Conservation (phyloP, 352 stramenopile species). For the Phytophthora parvispora region DNA sequence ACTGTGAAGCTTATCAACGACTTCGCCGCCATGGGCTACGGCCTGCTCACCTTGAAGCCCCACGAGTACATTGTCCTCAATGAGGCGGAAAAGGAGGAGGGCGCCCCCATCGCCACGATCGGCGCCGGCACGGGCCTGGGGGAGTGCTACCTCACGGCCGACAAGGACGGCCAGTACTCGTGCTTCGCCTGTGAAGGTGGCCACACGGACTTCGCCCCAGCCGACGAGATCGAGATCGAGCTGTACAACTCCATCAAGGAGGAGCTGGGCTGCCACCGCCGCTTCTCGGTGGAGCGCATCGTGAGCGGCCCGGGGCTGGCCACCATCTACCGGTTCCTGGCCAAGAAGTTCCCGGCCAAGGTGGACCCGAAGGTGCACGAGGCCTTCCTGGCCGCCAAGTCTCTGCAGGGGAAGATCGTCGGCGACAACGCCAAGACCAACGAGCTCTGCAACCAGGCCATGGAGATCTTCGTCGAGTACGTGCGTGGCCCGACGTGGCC, state of each 20-base stretch:
- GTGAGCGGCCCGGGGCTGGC: conserved; percentile 96
- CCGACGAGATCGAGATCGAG: conserved; percentile 89
- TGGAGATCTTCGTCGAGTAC: conserved; percentile 96
- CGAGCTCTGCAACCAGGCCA: conserved; percentile 88
- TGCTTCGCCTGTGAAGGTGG: conserved; percentile 96
- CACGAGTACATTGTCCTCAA: conserved; percentile 95
- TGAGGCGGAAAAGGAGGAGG: conserved; percentile 70
- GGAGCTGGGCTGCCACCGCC: conserved; percentile 87
- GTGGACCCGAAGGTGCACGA: conserved; percentile 84
- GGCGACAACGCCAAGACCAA: conserved; percentile 90
- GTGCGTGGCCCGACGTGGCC: conserved; percentile 19
- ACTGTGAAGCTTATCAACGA: conserved; percentile 97
- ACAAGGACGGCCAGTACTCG: conserved; percentile 88
- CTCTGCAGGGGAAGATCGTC: conserved; percentile 87
- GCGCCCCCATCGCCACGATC: conserved; percentile 95
- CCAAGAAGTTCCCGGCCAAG: conserved; percentile 91
- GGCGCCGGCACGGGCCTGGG: conserved; percentile 97
- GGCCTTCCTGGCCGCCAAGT: conserved; percentile 67
- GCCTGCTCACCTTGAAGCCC: conserved; percentile 95
- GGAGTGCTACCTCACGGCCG: conserved; percentile 96
- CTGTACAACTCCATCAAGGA: conserved; percentile 87
- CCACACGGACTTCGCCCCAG: conserved; percentile 96
- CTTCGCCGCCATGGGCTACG: conserved; percentile 98
- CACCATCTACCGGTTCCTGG: conserved; percentile 98
- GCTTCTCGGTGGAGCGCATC: conserved; percentile 97